Percentiles rank a stretch among this genome's conserved stretches.
These are phyloP conservation scores for Madurella fahalii DNA, from an alignment of 2,329 filamentous ascomycete species.

Conservation along the genomic window DNA sequence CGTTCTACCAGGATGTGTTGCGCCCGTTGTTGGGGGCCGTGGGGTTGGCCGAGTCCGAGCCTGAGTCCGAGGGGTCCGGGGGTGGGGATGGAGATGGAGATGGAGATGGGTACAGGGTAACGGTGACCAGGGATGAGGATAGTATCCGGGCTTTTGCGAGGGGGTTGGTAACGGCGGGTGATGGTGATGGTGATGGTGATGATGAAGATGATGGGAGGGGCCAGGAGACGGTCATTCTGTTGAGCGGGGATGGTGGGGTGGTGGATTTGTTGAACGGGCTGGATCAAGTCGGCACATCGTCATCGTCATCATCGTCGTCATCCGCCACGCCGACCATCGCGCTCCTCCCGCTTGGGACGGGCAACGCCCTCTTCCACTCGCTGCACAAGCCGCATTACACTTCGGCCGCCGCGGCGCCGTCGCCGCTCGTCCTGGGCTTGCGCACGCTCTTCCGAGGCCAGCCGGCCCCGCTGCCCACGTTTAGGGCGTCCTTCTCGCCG, in stretches of 20 bases:
- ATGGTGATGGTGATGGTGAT: slow-evolving; percentile 18
- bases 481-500: slow-evolving; percentile 57
- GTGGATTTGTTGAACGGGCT: slow-evolving; percentile 74
- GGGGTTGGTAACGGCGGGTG: slow-evolving; percentile 31
- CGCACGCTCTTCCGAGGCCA: slow-evolving; percentile 57
- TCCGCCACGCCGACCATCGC: slow-evolving; percentile 42
- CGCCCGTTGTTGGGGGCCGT: slow-evolving; percentile 50
- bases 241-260: slow-evolving; percentile 85
- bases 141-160: slow-evolving; percentile 62
- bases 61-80: background rate
- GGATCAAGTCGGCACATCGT: slow-evolving; percentile 23
- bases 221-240: slow-evolving; percentile 59
- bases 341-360: slow-evolving; percentile 60
- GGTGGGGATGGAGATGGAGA: too few species aligned
- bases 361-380: slow-evolving; percentile 62
- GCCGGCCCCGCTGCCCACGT: slow-evolving; percentile 55
- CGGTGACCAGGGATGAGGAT: slow-evolving; percentile 59
- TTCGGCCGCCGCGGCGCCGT: slow-evolving; percentile 30
- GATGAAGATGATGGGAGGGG: slow-evolving; percentile 16
- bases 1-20: slow-evolving; percentile 54
- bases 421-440: slow-evolving; percentile 47
- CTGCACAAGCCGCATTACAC: slow-evolving; percentile 55
- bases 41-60: slow-evolving; percentile 29
- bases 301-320: slow-evolving; percentile 4
- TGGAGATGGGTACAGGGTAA: slow-evolving; percentile 42